Percentiles rank a stretch among this genome's conserved stretches.
These are phyloP conservation scores for Datisca glomerata DNA, from an alignment of 306 rosid species.

Conservation along the genomic window DNA sequence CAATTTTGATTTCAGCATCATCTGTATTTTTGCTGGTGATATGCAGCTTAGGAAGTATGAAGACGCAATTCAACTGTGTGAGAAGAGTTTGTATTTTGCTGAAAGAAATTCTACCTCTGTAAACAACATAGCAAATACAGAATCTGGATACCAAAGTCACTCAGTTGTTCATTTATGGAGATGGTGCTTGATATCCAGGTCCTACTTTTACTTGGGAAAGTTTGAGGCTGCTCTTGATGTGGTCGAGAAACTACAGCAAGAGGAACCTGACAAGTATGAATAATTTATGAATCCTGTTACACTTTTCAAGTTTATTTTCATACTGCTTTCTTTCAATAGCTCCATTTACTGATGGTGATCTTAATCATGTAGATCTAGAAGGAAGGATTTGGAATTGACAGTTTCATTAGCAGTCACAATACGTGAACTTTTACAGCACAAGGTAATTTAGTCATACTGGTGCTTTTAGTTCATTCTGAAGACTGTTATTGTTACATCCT, in stretches of 20 bases:
- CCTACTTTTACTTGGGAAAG: slow-evolving; percentile 77
- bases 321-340: slow-evolving; percentile 10
- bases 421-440: slow-evolving; percentile 41
- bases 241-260: slow-evolving; percentile 54
- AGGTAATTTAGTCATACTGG: slow-evolving; percentile 36
- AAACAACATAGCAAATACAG: slow-evolving; percentile 16
- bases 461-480: slow-evolving; percentile 6
- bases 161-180: slow-evolving; percentile 56
- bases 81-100: slow-evolving; percentile 55
- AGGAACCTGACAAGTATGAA: slow-evolving; percentile 46
- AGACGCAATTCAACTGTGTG: slow-evolving; percentile 64
- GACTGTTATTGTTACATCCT: slow-evolving; percentile 3
- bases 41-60: slow-evolving; percentile 67
- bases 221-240: slow-evolving; percentile 66
- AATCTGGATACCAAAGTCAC: slow-evolving; percentile 21
- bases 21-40: slow-evolving; percentile 14
- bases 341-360: slow-evolving; percentile 19
- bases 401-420: slow-evolving; percentile 46
- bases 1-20: slow-evolving; percentile 4
- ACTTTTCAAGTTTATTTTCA: slow-evolving; percentile 13
- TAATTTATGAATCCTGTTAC: slow-evolving; percentile 7
- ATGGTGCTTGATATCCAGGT: slow-evolving; percentile 69
- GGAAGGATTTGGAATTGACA: slow-evolving; percentile 30
- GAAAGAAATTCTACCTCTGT: slow-evolving; percentile 45
- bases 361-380: slow-evolving; percentile 28